Base-by-base conservation (phyloP, 1,139 yeast species). In the Fermentozyma sake region DNA sequence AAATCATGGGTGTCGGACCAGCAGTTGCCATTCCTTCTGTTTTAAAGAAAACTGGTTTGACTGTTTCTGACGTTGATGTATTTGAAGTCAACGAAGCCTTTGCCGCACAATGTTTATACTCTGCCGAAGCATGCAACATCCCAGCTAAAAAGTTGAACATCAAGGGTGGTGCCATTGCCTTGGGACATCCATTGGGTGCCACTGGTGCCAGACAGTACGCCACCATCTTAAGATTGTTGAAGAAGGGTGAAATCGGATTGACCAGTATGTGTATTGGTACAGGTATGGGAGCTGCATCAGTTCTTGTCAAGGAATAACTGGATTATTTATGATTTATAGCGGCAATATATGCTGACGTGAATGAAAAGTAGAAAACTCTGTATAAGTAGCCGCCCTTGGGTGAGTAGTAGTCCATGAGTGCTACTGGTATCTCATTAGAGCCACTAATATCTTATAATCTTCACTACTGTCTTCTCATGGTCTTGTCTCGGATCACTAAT, bases 231-330 rank as follows among this genome's bases (percentile, higher is more conserved):
- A 72, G 91, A 50, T 89, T 86, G 60, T 71, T 89, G 50, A 65
- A 80, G 57, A 61, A 72, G 26, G 94, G 93, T 48, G 79, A 86
- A 63, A 63, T 86, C 40, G 96, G 96, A 45, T 79, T 89, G 35
- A 84, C 94, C 16, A 82, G 94, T 39, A 89, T 89, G 97, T 89
- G 97, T 67, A 80, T 89, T 44, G 97, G 97, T 52, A 86, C 96
- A 23, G 97, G 97, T 50, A 89, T 87, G 95, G 97, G 97, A 46
- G 96, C 96, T 29, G 97, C 97, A 31, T 82, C 93, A 16, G 65
- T 87, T 30, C 70, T 87, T 47, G 70, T 86, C 30, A 79, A 69
- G 51, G 96, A 23, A 16, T 22, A 16, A 22, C 15, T 22, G 12
- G 19, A 23, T 22, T 26, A 22, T 30, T 18, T 24, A 28, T 15